These are phyloP conservation scores for Nothopassalora personata DNA, from an alignment of 2,329 filamentous ascomycete species.

Conservation along the genomic window DNA sequence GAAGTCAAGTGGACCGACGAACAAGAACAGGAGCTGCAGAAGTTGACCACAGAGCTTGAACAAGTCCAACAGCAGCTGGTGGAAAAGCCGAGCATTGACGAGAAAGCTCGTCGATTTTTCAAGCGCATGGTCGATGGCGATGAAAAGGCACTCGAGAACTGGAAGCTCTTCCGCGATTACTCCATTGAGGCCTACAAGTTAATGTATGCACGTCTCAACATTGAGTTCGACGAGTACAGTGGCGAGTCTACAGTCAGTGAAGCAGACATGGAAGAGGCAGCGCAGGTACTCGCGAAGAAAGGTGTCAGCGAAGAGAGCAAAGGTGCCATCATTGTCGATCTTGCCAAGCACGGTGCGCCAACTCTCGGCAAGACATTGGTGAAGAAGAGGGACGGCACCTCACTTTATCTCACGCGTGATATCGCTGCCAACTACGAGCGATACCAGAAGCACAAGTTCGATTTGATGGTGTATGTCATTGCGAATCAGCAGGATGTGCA, in stretches of 20 bases:
- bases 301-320: slow-evolving; percentile 60
- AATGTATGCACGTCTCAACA: slow-evolving; percentile 60
- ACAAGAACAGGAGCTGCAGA: slow-evolving; percentile 46
- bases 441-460: slow-evolving; percentile 56
- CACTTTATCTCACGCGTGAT: slow-evolving; percentile 64
- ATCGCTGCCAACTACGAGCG: slow-evolving; percentile 62
- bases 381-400: slow-evolving; percentile 62
- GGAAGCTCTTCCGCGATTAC: slow-evolving; percentile 59
- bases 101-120: slow-evolving; percentile 68
- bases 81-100: slow-evolving; percentile 57
- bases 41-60: slow-evolving; percentile 44
- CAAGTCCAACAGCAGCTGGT: slow-evolving; percentile 46
- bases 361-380: slow-evolving; percentile 64
- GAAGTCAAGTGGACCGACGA: slow-evolving; percentile 36
- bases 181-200: slow-evolving; percentile 61
- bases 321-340: slow-evolving; percentile 63
- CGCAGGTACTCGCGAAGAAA: slow-evolving; percentile 53
- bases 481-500: slow-evolving; percentile 61
- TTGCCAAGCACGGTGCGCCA: slow-evolving; percentile 61
- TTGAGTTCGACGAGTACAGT: slow-evolving; percentile 61
- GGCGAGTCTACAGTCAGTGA: slow-evolving; percentile 63
- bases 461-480: slow-evolving; percentile 65
- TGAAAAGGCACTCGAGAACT: slow-evolving; percentile 53
- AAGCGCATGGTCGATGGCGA: slow-evolving; percentile 64
- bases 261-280: slow-evolving; percentile 58